phyloP scores from a whole-genome alignment of 345 rosid genomes.

The Carallia brachiata region DNA sequence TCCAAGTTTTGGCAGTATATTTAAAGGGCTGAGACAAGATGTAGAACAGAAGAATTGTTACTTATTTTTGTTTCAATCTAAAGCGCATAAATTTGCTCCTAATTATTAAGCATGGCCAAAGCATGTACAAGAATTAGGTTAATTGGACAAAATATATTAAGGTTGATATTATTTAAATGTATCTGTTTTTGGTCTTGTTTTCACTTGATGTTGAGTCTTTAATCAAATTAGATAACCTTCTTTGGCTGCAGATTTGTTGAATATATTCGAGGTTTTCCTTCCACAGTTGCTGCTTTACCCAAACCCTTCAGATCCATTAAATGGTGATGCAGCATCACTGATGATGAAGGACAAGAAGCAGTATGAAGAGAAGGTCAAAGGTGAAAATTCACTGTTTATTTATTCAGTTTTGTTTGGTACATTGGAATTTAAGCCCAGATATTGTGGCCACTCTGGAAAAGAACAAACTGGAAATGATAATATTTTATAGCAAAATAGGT shows the following conservation, averaged over 20 bases:
- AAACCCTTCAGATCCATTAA: conserved; percentile 39
- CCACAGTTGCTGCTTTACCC: conserved; percentile 42
- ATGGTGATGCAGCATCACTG: conserved; percentile 40
- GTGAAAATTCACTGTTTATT: conserved; percentile 1
- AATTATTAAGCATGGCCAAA: no score
- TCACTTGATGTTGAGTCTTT: not conserved
- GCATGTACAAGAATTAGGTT: not conserved
- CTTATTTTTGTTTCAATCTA: no score
- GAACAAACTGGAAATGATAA: no score
- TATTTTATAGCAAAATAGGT: no score
- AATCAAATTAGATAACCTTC: not conserved
- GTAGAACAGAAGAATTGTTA: no score
- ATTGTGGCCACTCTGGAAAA: not conserved
- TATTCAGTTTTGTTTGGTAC: not conserved
- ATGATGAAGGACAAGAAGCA: conserved; percentile 37
- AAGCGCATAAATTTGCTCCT: no score
- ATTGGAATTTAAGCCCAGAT: not conserved
- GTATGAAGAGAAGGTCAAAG: conserved; percentile 38
- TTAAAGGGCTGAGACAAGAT: no score
- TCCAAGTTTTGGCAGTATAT: no score
- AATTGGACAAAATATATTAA: not conserved
- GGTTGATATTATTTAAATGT: not conserved
- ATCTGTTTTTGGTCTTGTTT: not conserved
- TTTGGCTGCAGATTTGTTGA: conserved; percentile 34
- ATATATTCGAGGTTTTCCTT: conserved; percentile 40